Evolutionary conservation across 2,329 filamentous ascomycete genomes (phyloP), one percentile per base, ranked within the genome.

Genomic region (Bipolaris bicolor): DNA sequence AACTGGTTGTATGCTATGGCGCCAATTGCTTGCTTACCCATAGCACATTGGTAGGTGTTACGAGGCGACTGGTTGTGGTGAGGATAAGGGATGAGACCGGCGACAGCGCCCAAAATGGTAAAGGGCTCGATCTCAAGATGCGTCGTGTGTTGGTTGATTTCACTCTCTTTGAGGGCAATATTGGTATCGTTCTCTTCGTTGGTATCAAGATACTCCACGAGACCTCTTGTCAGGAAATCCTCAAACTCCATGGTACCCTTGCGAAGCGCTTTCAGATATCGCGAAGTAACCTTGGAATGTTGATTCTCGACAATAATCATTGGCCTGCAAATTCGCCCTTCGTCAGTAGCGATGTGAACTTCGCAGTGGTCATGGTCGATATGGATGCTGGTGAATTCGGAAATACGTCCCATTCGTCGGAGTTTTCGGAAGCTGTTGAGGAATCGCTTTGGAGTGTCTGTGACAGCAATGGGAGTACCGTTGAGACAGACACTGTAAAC

Each of bases 11-110:
- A 96, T 15, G 94, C 95, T 73, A 99, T 98, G 33, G 94, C 93
- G 33, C 95, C 95, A 75, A 99, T 98, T 37, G 95, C 95, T 90
- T 99, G 95, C 80, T 99, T 99, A 85, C 95, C 95, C 95, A 99
- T 99, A 79, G 95, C 95, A 80, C 94, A 97, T 83, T 98, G 94
- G 73, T 99, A 99, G 0, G 95, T 99, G 75, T 99, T 99, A 83
- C 95, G 86, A 9, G 95, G 95, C 15, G 96, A 99, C 77, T 99
- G 95, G 78, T 99, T 99, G 82, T 99, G 95, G 76, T 99, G 95
- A 7, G 95, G 95, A 72, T 98, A 99, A 4, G 95, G 95, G 74
- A 99, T 99, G 36, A 99, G 83, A 41, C 95, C 95, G 37, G 95
- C 95, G 24, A 99, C 95, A 45, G 95, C 95, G 24, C 95, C 95